These are phyloP conservation scores for Myrica gale DNA, from an alignment of 306 rosid species.

Conservation along the genomic window DNA sequence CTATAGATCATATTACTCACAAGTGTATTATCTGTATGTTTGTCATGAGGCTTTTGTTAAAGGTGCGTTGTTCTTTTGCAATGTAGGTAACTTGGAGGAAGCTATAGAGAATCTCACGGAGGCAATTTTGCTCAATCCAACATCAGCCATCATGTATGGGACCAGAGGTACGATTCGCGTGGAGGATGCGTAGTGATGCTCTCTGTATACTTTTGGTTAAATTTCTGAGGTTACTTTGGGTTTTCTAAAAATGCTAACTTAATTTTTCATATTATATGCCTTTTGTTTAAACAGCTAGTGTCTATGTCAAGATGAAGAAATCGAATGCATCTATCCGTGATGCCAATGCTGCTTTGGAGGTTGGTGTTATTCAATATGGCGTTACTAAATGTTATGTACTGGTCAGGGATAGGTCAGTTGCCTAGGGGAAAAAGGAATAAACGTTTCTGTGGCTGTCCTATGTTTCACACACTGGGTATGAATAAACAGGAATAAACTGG, in stretches of 20 bases:
- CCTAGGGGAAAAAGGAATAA: too few species aligned
- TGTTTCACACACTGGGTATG: constrained; percentile 12
- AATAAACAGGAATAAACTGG: too few species aligned
- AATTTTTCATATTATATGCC: not conserved
- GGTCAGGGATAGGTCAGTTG: too few species aligned
- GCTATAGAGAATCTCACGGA: constrained; percentile 70
- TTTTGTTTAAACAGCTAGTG: constrained; percentile 52
- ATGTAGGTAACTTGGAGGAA: constrained; percentile 67
- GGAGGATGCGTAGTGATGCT: not conserved
- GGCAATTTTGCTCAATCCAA: constrained; percentile 77
- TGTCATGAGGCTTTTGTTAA: constrained; percentile 1
- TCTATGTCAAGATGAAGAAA: constrained; percentile 88
- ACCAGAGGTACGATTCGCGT: constrained; percentile 59
- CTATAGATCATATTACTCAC: not conserved
- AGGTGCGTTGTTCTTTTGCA: constrained; percentile 9
- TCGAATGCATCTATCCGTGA: constrained; percentile 89
- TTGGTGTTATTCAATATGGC: constrained; percentile 12
- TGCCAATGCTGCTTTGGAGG: constrained; percentile 90
- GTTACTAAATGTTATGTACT: too few species aligned
- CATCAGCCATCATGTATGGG: constrained; percentile 84
- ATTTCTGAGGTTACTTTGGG: not conserved
- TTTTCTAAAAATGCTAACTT: not conserved
- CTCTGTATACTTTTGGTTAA: not conserved
- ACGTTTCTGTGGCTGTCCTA: not conserved
- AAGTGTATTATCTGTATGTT: not conserved